Conservation (phyloP, 2,329 filamentous ascomycete genomes). For the Akanthomyces lecanii region DNA sequence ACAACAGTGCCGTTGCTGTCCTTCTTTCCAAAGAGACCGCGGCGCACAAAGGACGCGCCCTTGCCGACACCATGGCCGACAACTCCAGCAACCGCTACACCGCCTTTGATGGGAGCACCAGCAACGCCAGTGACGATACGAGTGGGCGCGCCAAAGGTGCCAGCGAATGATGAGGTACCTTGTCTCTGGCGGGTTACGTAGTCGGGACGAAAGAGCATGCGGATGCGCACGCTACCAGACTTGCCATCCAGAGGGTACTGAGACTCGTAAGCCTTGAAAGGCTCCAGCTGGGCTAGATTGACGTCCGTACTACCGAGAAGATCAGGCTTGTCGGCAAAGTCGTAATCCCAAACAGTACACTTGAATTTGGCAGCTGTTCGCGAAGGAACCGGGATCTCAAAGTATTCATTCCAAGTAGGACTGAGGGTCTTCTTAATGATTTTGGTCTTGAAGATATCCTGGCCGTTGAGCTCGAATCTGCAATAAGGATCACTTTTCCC, state of each 20-base stretch:
- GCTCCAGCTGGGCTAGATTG: constrained; percentile 74
- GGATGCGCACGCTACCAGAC: constrained; percentile 75
- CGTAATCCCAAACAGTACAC: constrained; percentile 87
- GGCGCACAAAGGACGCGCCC: constrained; percentile 85
- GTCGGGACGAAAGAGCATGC: constrained; percentile 86
- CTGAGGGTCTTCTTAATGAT: constrained; percentile 94
- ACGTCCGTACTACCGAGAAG: constrained; percentile 75
- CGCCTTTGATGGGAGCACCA: constrained; percentile 92
- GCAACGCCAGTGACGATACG: constrained; percentile 79
- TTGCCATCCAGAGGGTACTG: constrained; percentile 78
- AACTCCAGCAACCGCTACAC: constrained; percentile 66
- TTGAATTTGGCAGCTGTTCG: constrained; percentile 80
- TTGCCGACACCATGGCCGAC: constrained; percentile 79
- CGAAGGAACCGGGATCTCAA: constrained; percentile 78
- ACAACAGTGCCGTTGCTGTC: constrained; percentile 44
- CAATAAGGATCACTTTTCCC: constrained; percentile 97
- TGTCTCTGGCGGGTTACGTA: constrained; percentile 85
- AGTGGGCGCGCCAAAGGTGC: constrained; percentile 80
- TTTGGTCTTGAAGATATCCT: constrained; percentile 92
- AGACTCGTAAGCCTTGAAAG: constrained; percentile 76
- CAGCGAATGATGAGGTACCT: constrained; percentile 88
- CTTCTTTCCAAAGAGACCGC: constrained; percentile 73
- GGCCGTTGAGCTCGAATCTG: constrained; percentile 86
- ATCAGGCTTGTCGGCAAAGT: constrained; percentile 93
- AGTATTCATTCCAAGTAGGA: constrained; percentile 94